Evolutionary conservation across 108 stramenopile species (phyloP), one percentile per base, ranked within the genome.

Genomic region (Seminavis robusta): DNA sequence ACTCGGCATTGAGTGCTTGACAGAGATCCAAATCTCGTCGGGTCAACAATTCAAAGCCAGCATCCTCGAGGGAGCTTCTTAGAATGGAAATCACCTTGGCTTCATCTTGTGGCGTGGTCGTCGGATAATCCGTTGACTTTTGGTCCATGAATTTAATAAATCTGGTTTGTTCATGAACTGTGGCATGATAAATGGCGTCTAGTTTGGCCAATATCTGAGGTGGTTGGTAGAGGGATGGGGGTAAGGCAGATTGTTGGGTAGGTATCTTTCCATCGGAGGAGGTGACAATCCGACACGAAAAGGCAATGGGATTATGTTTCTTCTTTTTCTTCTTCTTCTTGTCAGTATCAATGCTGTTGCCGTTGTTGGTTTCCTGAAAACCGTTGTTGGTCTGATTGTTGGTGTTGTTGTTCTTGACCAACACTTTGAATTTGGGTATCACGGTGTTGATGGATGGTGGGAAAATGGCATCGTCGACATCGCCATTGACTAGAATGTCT

Each of bases 21-120:
- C 87, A 88, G 15, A 92, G 67, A 65, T 86, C 84, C 28, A 86
- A 58, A 61, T 92, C 91, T 34, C 90, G 74, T 41, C 68, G 52
- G 9, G 67, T 61, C 56, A 92, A 66, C 8, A 77, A 63, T 38
- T 75, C 52, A 67, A 76, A 91, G 6, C 90, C 90, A 31, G 86
- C 83, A 66, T 91, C 81, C 47, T 84, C 64, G 38, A 90, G 57
- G 1, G 80, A 79, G 46, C 56, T 65, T 53, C 78, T 65, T 1
- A 76, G 38, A 7, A 77, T 52, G 23, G 69, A 65, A n/a, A 76
- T 51, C 30, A 79, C 33, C 31, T 71, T 55, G 36, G 64, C 67
- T 42, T 78, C 65, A 19, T 49, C 50, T 16, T 25, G 28, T 6
- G 56, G 1, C 40, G 55, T 68, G 37, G 24, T 39, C 10, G 57